Evolutionary conservation across 1,139 yeast genomes (phyloP).

Genomic region (Diutina siamensis): DNA sequence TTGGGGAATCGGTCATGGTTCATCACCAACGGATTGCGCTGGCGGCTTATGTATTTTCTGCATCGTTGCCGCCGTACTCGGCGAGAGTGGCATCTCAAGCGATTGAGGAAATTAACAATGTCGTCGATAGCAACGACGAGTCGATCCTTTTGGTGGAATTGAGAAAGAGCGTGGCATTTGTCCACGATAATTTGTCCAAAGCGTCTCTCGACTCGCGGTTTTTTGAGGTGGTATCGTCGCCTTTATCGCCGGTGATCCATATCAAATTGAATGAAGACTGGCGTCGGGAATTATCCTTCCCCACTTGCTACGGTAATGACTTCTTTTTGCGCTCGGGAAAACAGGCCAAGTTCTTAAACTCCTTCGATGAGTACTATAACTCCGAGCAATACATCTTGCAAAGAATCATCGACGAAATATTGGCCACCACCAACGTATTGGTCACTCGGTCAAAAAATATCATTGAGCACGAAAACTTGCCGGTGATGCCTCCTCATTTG

Average conservation of each 20-base stretch:
- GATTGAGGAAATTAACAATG: conserved; percentile 17
- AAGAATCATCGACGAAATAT: conserved; percentile 43
- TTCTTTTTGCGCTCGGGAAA: conserved; percentile 28
- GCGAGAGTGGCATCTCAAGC: conserved; percentile 64
- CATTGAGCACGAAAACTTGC: conserved; percentile 65
- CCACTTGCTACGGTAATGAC: conserved; percentile 36
- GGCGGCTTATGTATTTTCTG: conserved; percentile 84
- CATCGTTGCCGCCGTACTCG: conserved; percentile 87
- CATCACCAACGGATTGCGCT: conserved; percentile 90
- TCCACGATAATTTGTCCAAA: conserved; percentile 13
- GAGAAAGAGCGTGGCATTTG: conserved; percentile 15
- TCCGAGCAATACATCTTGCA: conserved; percentile 55
- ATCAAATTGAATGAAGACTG: conserved; percentile 36
- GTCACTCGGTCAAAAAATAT: conserved; percentile 62
- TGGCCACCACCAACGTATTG: conserved; percentile 41
- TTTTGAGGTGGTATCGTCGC: conserved; percentile 45
- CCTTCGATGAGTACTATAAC: conserved; percentile 33
- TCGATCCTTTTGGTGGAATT: conserved; percentile 21
- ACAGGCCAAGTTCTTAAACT: conserved; percentile 22
- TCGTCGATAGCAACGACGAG: conserved; percentile 22
- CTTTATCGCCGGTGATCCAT: conserved; percentile 58
- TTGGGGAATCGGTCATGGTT: conserved; percentile 74
- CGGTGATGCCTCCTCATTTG: conserved; percentile 59
- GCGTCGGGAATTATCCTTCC: conserved; percentile 32
- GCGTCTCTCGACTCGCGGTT: conserved; percentile 9